Percentiles rank a stretch among this genome's conserved stretches.
Conservation (phyloP, 1,284 basidiomycete species). For the Ceratorhiza oryzae-sativae region DNA sequence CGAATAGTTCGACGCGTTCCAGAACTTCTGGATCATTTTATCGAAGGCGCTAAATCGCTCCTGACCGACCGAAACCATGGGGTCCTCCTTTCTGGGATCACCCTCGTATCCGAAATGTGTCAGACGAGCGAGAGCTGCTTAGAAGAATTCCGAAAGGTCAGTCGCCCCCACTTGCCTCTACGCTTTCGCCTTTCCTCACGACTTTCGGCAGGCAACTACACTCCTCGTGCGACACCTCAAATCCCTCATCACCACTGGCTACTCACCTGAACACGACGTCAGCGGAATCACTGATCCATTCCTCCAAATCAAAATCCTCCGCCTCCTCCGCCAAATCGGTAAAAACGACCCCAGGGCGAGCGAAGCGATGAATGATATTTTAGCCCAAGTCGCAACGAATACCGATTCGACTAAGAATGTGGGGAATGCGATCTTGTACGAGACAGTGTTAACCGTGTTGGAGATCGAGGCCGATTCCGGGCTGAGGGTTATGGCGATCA, state of each 20-base stretch:
- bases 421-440: conserved; percentile 97
- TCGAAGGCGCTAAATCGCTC: conserved; percentile 85
- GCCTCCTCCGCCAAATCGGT: conserved; percentile 89
- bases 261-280: conserved; percentile 99
- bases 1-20: conserved; percentile 97
- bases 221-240: conserved; percentile 96
- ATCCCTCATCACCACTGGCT: conserved; percentile 93
- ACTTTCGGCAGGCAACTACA: conserved; percentile 75
- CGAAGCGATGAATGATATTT: conserved; percentile 98
- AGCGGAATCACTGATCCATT: conserved; percentile 99
- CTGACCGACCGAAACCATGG: conserved; percentile 97
- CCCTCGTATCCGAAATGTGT: conserved; percentile 95
- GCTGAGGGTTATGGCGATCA: conserved; percentile 98
- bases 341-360: conserved; percentile 86
- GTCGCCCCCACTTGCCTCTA: conserved; percentile 40
- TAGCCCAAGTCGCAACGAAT: conserved; percentile 98
- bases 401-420: conserved; percentile 99
- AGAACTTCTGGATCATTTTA: conserved; percentile 94
- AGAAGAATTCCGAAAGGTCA: conserved; percentile 87
- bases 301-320: conserved; percentile 96
- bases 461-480: conserved; percentile 98
- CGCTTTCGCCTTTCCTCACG: neutral
- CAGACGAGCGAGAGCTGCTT: conserved; percentile 76
- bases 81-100: conserved; percentile 91
- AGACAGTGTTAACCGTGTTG: conserved; percentile 96